These are phyloP conservation scores for Xylariaceae sp. DNA, from an alignment of 2,329 filamentous ascomycete species.

Conservation along the genomic window DNA sequence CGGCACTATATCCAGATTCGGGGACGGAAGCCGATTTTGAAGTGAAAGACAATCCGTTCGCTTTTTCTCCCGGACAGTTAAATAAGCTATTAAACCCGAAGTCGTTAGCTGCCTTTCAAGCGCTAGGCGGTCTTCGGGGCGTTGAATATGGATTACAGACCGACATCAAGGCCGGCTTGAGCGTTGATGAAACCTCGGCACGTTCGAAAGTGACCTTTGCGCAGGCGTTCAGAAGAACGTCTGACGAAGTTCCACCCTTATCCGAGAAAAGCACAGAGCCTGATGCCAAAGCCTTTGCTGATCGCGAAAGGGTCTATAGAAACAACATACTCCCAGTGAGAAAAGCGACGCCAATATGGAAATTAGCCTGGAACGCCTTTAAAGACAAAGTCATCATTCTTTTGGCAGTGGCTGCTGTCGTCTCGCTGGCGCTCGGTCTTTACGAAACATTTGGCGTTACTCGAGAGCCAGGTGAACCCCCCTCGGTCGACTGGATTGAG, in stretches of 20 bases:
- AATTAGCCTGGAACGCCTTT: slow-evolving; percentile 64
- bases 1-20: slow-evolving; percentile 64
- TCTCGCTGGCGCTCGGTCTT: slow-evolving; percentile 65
- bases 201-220: slow-evolving; percentile 29
- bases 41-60: slow-evolving; percentile 67
- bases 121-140: slow-evolving; percentile 65
- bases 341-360: slow-evolving; percentile 55
- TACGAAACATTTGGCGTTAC: slow-evolving; percentile 58
- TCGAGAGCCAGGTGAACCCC: slow-evolving; percentile 37
- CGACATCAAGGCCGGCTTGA: slow-evolving; percentile 60
- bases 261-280: slow-evolving; percentile 13
- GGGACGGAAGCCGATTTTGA: slow-evolving; percentile 67
- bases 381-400: slow-evolving; percentile 72
- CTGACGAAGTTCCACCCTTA: slow-evolving; percentile 19
- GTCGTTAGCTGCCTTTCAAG: slow-evolving; percentile 65
- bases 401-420: slow-evolving; percentile 62
- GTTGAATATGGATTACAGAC: slow-evolving; percentile 67
- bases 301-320: slow-evolving; percentile 57
- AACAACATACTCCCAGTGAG: slow-evolving; percentile 58
- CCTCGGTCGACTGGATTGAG: slow-evolving; percentile 57
- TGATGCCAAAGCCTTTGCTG: slow-evolving; percentile 34
- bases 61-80: slow-evolving; percentile 68
- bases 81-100: slow-evolving; percentile 74
- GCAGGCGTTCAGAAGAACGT: slow-evolving; percentile 24
- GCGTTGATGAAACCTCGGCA: slow-evolving; percentile 57